Evolutionary conservation across 305 asterid species (phyloP).

Genomic region (Andrographis paniculata): DNA sequence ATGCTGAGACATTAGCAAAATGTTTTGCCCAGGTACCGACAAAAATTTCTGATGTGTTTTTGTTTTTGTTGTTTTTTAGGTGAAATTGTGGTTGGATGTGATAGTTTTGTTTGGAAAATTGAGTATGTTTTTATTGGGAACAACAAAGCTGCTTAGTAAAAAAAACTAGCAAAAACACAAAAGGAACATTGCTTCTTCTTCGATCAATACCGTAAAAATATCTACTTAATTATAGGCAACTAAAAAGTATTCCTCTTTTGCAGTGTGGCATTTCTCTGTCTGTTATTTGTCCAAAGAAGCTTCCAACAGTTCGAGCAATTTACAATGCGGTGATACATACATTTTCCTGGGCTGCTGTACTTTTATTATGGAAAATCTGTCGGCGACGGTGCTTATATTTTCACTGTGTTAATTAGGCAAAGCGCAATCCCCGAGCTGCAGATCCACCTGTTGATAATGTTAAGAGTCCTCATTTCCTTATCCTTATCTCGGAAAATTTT

Average conservation of each 20-base stretch:
- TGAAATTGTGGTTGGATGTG: no score
- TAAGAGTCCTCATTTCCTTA: conserved; percentile 85
- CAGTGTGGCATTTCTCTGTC: conserved; percentile 90
- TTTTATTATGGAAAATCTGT: conserved; percentile 6
- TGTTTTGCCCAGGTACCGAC: conserved; percentile 71
- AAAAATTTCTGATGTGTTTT: conserved; percentile 8
- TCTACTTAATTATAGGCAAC: conserved; percentile 17
- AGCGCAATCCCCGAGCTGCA: conserved; percentile 65
- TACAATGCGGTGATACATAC: conserved; percentile 60
- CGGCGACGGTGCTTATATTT: conserved; percentile 18
- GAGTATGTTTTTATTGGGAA: no score
- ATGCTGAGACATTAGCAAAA: conserved; percentile 86
- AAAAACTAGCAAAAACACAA: no score
- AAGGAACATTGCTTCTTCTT: no score
- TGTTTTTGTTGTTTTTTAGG: no score
- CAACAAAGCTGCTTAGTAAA: no score
- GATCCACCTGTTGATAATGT: conserved; percentile 57
- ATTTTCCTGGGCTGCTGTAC: neutral
- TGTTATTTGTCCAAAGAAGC: conserved; percentile 89
- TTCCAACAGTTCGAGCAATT: conserved; percentile 72
- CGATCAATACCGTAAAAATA: no score
- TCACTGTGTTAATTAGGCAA: conserved; percentile 50
- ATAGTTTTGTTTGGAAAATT: no score
- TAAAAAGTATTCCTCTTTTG: conserved; percentile 26
- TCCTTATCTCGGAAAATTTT: conserved; percentile 82